Conservation (phyloP, 257 asterid genomes). For the Lavandula angustifolia region DNA sequence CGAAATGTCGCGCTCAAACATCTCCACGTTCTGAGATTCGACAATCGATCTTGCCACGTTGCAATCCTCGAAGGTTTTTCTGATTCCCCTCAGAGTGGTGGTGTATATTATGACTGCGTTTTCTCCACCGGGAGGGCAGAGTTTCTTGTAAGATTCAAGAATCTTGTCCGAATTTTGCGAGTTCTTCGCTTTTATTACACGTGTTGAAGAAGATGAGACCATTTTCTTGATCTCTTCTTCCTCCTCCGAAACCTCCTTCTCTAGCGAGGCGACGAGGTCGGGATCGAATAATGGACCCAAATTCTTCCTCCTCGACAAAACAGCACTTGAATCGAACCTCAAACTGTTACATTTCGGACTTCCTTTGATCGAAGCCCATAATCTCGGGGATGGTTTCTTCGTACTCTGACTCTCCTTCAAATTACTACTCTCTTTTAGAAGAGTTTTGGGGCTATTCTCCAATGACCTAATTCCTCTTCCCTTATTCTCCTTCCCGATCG, state of each 20-base stretch:
- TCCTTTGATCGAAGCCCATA: conserved; percentile 55
- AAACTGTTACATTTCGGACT: conserved; percentile 52
- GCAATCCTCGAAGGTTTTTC: conserved; percentile 94
- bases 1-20: conserved; percentile 71
- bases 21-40: conserved; percentile 54
- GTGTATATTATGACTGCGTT: conserved; percentile 59
- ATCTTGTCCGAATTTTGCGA: conserved; percentile 33
- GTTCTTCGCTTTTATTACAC: conserved; percentile 18
- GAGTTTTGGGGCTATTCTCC: conserved; percentile 57
- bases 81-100: conserved; percentile 78
- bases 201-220: conserved; percentile 27
- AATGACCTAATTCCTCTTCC: conserved; percentile 29
- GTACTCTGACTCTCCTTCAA: conserved; percentile 39
- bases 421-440: conserved; percentile 40
- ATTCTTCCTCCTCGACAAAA: conserved; percentile 48
- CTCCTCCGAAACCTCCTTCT: conserved; percentile 54
- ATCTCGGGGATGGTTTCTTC: conserved; percentile 58
- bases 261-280: conserved; percentile 46
- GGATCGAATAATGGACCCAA: conserved; percentile 71
- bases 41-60: conserved; percentile 58
- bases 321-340: conserved; percentile 48
- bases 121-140: conserved; percentile 75
- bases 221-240: conserved; percentile 60
- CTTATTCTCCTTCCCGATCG: conserved; percentile 71
- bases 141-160: conserved; percentile 44